phyloP scores from a whole-genome alignment of 371 early-diverging fungal species.

The Mucor piriformis region DNA sequence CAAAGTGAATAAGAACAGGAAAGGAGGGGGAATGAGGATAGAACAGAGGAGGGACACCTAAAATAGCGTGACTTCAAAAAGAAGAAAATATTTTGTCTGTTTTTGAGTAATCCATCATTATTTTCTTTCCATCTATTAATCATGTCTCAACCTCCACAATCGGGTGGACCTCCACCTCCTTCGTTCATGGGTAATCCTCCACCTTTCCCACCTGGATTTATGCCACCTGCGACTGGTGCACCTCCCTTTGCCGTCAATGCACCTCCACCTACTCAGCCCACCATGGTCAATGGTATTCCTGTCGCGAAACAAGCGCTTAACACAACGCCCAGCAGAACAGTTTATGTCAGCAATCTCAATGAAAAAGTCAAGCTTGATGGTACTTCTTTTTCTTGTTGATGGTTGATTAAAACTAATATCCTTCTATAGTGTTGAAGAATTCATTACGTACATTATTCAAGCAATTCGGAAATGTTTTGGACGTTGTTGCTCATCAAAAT shows the following conservation, averaged over 20 bases:
- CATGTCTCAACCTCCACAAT: background rate
- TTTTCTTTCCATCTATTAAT: too few species aligned
- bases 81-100: too few species aligned
- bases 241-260: conserved; percentile 12
- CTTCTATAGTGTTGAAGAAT: conserved; percentile 72
- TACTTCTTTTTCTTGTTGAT: conserved; percentile 38
- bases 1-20: too few species aligned
- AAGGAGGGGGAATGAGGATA: too few species aligned
- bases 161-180: conserved; percentile 9
- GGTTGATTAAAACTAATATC: too few species aligned
- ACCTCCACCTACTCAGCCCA: conserved; percentile 15
- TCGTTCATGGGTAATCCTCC: background rate
- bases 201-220: conserved; percentile 14
- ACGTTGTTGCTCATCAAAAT: conserved; percentile 70
- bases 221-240: conserved; percentile 8
- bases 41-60: too few species aligned
- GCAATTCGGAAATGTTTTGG: conserved; percentile 70
- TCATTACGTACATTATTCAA: conserved; percentile 82
- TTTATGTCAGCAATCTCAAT: conserved; percentile 87
- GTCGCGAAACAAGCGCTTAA: conserved; percentile 60
- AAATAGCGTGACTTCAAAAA: too few species aligned
- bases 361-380: conserved; percentile 85
- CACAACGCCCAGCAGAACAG: conserved; percentile 75
- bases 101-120: too few species aligned
- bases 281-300: conserved; percentile 45